Percentiles rank a stretch among this genome's conserved stretches.
Conservation (phyloP, 768 basidiomycete species). For the Amyloporia xantha region DNA sequence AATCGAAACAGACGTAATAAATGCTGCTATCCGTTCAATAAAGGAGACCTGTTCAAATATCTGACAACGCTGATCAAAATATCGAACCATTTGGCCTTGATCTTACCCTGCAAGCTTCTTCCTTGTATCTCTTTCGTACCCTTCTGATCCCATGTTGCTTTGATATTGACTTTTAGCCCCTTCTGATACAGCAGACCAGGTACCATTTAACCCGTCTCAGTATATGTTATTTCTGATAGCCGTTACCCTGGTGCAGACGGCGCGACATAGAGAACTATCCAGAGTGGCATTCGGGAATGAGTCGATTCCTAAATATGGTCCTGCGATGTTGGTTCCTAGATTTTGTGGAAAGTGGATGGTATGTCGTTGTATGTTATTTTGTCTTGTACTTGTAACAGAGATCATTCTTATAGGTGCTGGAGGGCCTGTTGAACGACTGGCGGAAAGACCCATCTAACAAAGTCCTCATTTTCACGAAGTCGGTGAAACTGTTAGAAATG, state of each 20-base stretch:
- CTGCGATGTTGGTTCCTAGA: slow-evolving; percentile 53
- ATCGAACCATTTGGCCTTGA: slow-evolving; percentile 82
- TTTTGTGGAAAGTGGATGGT: slow-evolving; percentile 87
- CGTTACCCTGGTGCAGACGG: slow-evolving; percentile 22
- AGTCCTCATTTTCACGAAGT: slow-evolving; percentile 90
- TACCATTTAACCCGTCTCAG: slow-evolving; percentile 21
- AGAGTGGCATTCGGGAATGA: slow-evolving; percentile 59
- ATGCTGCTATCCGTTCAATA: slow-evolving; percentile 43
- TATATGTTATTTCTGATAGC: not conserved
- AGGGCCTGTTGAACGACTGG: slow-evolving; percentile 59
- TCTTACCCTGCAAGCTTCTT: slow-evolving; percentile 60
- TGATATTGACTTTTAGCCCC: slow-evolving; percentile 45
- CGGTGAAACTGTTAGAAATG: slow-evolving; percentile 85
- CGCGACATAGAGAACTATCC: slow-evolving; percentile 55
- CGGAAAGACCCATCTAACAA: slow-evolving; percentile 67
- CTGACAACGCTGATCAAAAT: slow-evolving; percentile 81
- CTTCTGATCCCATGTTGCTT: not conserved
- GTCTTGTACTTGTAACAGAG: not conserved
- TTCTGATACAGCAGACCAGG: slow-evolving; percentile 65
- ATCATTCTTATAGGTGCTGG: slow-evolving; percentile 49
- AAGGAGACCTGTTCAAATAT: slow-evolving; percentile 60
- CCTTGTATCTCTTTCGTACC: not conserved
- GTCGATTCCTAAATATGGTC: slow-evolving; percentile 49
- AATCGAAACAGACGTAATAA: slow-evolving; percentile 49
- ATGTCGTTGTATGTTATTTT: slow-evolving; percentile 25